Base-by-base conservation (phyloP, 1,284 basidiomycete species). In the Porogramme epimiltina region DNA sequence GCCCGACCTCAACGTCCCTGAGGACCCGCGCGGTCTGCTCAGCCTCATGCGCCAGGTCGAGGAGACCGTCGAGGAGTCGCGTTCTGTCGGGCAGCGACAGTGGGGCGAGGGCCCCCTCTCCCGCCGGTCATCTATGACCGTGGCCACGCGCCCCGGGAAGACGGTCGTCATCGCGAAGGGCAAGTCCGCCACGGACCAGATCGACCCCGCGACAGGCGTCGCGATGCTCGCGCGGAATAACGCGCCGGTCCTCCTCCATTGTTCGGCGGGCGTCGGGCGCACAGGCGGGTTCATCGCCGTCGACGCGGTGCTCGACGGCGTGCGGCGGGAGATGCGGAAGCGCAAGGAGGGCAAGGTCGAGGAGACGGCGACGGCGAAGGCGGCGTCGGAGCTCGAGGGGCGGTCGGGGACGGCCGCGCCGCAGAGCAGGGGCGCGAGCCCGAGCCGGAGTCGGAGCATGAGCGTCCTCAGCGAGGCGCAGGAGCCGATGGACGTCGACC, bases 1-100 rank as follows among this genome's bases (percentile, higher is more conserved):
- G 94, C 92, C 93, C 2, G 94, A 98, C 65, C 89, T 96, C 74
- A 94, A 95, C 66, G 92, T 97, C 2, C 94, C 95, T 1, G 85
- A 89, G 9, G 84, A 91, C 51, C 85, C 93, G 0, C 74, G 80
- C 4, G 86, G 87, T 3, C 73, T 97, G 23, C 70, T 96, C 38
- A 74, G 79, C 4, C 77, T 97, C 28, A 81, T 96, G 58, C 68
- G 70, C 26, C 75, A 82, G 49, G 81, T 84, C 22, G 77, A 84
- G 52, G 80, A 80, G 28, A 78, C 83, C 44, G 79, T 84, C 0
- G 83, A 86, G 44, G 71, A 74, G 33, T 77, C 78, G 3, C 74
- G 78, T 4, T 60, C 65, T 38, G 75, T 75, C 55, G 77, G 75
- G 4, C 70, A 66, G 5, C 58, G 48, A 42, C 64, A 55, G 15